Evolutionary conservation across 164 flowering plant species (phyloP), one percentile per base, ranked within the genome.

Genomic region (Macadamia integrifolia): DNA sequence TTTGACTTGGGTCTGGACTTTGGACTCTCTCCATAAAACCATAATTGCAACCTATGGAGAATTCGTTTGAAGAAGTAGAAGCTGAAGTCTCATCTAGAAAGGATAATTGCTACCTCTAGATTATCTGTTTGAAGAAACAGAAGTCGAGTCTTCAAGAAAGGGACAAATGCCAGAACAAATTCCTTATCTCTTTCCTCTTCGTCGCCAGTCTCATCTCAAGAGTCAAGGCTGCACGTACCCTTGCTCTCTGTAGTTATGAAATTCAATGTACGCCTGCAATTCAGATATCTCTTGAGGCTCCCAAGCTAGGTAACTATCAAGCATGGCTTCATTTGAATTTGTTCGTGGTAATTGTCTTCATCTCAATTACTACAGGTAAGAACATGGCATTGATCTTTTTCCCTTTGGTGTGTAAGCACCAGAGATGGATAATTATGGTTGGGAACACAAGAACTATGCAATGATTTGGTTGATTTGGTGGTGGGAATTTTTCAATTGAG

Each of bases 151-250:
- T 23, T 23, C 23, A 23, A 23, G 23, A 23, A 23, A 23, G 23
- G 23, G 23, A 23, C 23, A 23, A 23, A 23, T 23, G 23, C 23
- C 23, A 23, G 23, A 23, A 23, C 23, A 23, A 23, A 23, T 23
- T 23, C 23, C 23, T 61, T 15, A 23, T 23, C 23, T 57, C 63
- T 74, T 77, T 63, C 62, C 77, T 58, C 78, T 66, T n/a, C 78
- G 61, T 40, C 74, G 83, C 3, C 58, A 73, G 62, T 43, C 48
- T 43, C 81, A 65, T 15, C 81, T 80, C 64, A 72, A 64, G 71
- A 82, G 86, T 63, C 23, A 65, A 67, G 60, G 78, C 86, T 18
- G 77, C 60, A 49, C 61, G 62, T 4, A 56, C 74, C 4, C 60
- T 82, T 5, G 56, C 73, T 59, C 82, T 46, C 32, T 76, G 78